Evolutionary conservation across 805 yeast species (phyloP), one percentile per base, ranked within the genome.

Genomic region (Helenozyma rhizophorensis): DNA sequence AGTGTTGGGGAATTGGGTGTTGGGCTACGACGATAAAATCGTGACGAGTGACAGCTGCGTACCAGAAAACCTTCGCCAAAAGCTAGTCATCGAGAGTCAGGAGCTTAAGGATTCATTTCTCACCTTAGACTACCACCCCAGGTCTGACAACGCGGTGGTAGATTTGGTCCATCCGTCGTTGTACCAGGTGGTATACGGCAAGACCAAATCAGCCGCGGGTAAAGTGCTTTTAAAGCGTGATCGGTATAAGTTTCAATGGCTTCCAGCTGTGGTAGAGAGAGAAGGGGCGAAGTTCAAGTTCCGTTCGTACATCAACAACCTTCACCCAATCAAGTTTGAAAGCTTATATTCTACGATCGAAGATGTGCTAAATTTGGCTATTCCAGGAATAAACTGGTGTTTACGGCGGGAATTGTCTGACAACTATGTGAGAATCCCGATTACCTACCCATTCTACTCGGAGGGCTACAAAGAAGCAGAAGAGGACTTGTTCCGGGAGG

Each of bases 281-380:
- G 22, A 27, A 10, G 3, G 25, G 9, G 11, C 17, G 6, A 30
- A 21, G 9, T 59, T 44, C 31, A 33, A 35, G 10, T 42, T 62
- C 28, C 27, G 22, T 2, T 63, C 70, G 3, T 66, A 64, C 39
- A 66, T 66, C 39, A 66, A 66, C 43, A 66, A 65, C 36, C 48
- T 66, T 33, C 63, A 66, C 30, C 70, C 70, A n/a, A 28, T 36
- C 1, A 41, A 45, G 27, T 45, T 37, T 34, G 25, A 37, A n/a
- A 37, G 32, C 1, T 40, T 66, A 14, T 66, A 66, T 40, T 11
- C 21, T 1, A 29, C 49, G 2, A 58, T 66, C 28, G 65, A 43
- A 13, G 33, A 44, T 1, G 44, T 66, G 2, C 62, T 66, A 40
- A 53, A 54, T 25, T 18, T 16, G 4, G 33, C 45, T 10, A 13